Evolutionary conservation across 768 basidiomycete genomes (phyloP).

Genomic region (Lanmaoa pseudosensibilis): DNA sequence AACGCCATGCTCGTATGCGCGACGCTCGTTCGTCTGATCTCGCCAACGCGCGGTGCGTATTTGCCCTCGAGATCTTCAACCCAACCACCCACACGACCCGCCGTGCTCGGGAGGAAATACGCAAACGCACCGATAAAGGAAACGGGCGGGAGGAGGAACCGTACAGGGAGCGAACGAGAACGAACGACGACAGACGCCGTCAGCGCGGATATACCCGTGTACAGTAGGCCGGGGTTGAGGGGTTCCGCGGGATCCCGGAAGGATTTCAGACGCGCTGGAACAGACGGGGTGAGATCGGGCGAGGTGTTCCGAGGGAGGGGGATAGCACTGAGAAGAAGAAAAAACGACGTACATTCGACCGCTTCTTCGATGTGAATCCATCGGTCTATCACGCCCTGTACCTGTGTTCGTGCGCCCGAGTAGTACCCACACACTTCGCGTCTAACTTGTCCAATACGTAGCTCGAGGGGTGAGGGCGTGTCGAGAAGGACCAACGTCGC

Average conservation of each 20-base stretch:
- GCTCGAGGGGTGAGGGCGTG: constrained; percentile 70
- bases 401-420: constrained; percentile 55
- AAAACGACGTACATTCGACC: constrained; percentile 71
- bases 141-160: constrained; percentile 73
- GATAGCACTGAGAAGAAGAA: neutral
- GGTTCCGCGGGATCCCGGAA: constrained; percentile 79
- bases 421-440: constrained; percentile 57
- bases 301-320: neutral
- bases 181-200: constrained; percentile 86
- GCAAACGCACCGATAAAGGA: constrained; percentile 67
- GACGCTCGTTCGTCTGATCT: constrained; percentile 64
- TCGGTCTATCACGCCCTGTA: constrained; percentile 69
- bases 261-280: constrained; percentile 74
- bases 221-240: constrained; percentile 86
- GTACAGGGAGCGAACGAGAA: constrained; percentile 66
- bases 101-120: constrained; percentile 87
- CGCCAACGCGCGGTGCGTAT: constrained; percentile 67
- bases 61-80: constrained; percentile 66
- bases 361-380: constrained; percentile 88
- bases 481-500: constrained; percentile 72
- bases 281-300: neutral
- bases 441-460: constrained; percentile 71
- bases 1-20: constrained; percentile 61
- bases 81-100: constrained; percentile 66
- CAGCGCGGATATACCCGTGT: constrained; percentile 85